Evolutionary conservation across 495 filamentous ascomycete species (phyloP).

Genomic region (Hypomontagnella monticulosa): DNA sequence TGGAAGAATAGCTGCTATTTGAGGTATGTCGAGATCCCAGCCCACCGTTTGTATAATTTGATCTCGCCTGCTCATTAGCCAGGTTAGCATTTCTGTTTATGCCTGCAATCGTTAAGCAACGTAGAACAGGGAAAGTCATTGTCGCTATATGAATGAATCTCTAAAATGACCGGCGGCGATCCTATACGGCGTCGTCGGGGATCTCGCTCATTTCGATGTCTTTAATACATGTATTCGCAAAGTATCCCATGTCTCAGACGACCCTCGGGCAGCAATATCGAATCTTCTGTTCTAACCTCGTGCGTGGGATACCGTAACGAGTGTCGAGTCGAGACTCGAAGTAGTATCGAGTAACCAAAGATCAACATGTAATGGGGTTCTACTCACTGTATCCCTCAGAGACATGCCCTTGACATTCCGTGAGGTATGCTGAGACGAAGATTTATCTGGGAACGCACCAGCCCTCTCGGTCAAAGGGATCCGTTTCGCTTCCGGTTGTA

Average conservation of each 20-base stretch:
- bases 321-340: background rate
- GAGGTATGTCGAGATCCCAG: conserved; percentile 60
- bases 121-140: conserved; percentile 1
- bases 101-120: background rate
- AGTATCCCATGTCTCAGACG: conserved; percentile 11
- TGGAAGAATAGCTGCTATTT: conserved; percentile 61
- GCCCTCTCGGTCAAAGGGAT: conserved; percentile 68
- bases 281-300: background rate
- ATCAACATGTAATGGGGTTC: background rate
- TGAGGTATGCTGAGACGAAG: conserved; percentile 18
- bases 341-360: background rate
- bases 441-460: conserved; percentile 56
- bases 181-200: background rate
- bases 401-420: conserved; percentile 35
- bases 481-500: conserved; percentile 64
- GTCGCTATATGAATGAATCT: background rate
- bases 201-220: conserved; percentile 1
- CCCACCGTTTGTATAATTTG: conserved; percentile 27
- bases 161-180: background rate
- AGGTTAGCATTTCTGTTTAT: conserved; percentile 12
- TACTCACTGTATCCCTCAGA: conserved; percentile 38
- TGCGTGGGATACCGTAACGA: background rate
- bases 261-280: background rate
- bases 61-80: conserved; percentile 25
- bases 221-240: background rate